Evolutionary conservation across 495 filamentous ascomycete species (phyloP), one percentile per base, ranked within the genome.

Genomic region (Niebla homalea): DNA sequence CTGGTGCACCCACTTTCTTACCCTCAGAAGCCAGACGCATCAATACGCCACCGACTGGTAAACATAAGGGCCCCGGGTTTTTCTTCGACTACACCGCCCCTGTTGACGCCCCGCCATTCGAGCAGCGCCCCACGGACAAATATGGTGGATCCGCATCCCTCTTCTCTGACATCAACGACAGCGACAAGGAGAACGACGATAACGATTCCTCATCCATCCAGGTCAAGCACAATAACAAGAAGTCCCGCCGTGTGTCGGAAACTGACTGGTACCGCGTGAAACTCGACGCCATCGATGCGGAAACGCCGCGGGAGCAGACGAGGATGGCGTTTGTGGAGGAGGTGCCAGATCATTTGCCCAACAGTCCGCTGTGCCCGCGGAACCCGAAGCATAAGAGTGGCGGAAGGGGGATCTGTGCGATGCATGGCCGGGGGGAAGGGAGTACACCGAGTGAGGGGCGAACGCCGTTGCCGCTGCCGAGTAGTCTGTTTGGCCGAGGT

Each of bases 311-410:
- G 8, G 11, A 43, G 15, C 37, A 48, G 16, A 43, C 39, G 5
- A 14, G 49, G 46, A 52, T 54, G 29, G 12, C 49, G 37, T 78
- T 80, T 54, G 69, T 75, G 45, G 70, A 76, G 49, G 66, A 77
- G 45, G 58, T 80, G 18, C 78, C 79, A n/a, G 79, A 83, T 39
- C 81, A 85, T 63, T 60, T 82, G 16, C 78, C 77, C 11, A 71
- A 48, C 41, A 83, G 78, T 56, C 80, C 80, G 37, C 63, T 83
- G 56, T 85, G 81, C 62, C 81, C 81, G 7, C 64, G 72, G 36
- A 70, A 75, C 64, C 66, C 68, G 41, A 72, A 72, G 46, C 72
- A 77, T 57, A 69, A 69, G 52, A 71, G 68, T 36, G 63, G 66
- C 18, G 75, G 74, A 22, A 75, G 62, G 46, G 77, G 72, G 2